Evolutionary conservation across 371 early-diverging fungal genomes (phyloP), one percentile per base, ranked within the genome.

Genomic region (Syncephalastrum monosporum): DNA sequence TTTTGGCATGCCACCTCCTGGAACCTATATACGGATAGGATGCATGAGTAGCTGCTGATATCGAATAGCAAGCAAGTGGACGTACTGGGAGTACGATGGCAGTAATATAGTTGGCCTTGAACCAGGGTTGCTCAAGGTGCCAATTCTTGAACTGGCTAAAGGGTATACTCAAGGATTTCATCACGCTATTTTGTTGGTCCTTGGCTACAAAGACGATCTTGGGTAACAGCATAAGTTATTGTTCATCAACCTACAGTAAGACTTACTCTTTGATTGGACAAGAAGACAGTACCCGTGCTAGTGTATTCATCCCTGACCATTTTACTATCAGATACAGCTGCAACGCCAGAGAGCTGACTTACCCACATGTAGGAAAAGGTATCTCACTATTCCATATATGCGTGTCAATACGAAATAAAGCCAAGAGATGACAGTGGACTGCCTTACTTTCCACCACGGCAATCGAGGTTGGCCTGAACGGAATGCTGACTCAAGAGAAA

Each of bases 121-220:
- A 82, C 83, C 83, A 82, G 19, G 83, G 83, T 47, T 82, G 81
- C 42, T 81, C 70, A 17, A 79, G 52, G 29, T 68, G 71, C 60
- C 78, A 77, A 14, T 67, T 61, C 49, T 71, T 72, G 8, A 77
- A 56, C n/a, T 67, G 61, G n/a, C 59, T 47, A 38, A 81, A 59
- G 1, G 83, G 83, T 2, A 82, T 54, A 55, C 73, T 78, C 42
- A 82, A 56, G 4, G 78, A 75, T 46, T 69, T 64, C 23, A 81
- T 33, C 12, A 10, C 10, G 38, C 38, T 33, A 66, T 3, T 61
- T 29, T 17, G 57, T 23, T 1, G 70, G 50, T 6, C 62, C 44
- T 33, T 59, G 45, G 70, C 74, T 43, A 74, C 56, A 63, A 76
- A 76, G 17, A 75, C 61, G 27, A 74, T 62, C 72, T 21, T 29